These are phyloP conservation scores for Tanacetum coccineum DNA, from an alignment of 129 eudicot species.

Conservation along the genomic window DNA sequence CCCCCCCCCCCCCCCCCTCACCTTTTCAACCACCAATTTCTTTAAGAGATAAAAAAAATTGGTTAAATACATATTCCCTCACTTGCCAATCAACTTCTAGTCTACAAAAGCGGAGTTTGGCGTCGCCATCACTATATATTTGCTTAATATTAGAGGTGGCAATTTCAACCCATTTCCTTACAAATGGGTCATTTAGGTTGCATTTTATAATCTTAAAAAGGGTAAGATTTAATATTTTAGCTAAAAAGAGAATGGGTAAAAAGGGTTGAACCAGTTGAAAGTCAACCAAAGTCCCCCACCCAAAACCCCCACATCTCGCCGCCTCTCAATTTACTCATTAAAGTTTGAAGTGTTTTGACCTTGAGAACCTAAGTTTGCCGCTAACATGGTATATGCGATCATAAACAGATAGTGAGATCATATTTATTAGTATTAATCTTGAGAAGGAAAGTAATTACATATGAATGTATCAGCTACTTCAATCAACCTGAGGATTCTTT, in stretches of 20 bases:
- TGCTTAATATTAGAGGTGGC: neutral
- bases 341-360: neutral
- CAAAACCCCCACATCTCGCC: too few relatives aligned
- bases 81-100: too few relatives aligned
- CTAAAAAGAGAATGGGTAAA: neutral
- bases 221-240: neutral
- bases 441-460: neutral
- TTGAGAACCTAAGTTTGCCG: neutral
- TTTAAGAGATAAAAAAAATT: too few relatives aligned
- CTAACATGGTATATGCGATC: neutral
- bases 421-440: conserved; percentile 10
- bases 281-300: too few relatives aligned
- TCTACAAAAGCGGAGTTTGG: too few relatives aligned
- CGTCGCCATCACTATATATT: neutral
- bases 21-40: too few relatives aligned
- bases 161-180: neutral
- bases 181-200: neutral
- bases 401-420: neutral
- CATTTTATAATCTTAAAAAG: neutral
- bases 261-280: too few relatives aligned
- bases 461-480: conserved; percentile 12
- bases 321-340: conserved; percentile 4
- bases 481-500: conserved; percentile 12
- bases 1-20: too few relatives aligned
- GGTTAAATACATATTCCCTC: too few relatives aligned